These are phyloP conservation scores for Saccharum hybrid DNA, from an alignment of 202 grass and related monocot genomes.

Conservation along the genomic window DNA sequence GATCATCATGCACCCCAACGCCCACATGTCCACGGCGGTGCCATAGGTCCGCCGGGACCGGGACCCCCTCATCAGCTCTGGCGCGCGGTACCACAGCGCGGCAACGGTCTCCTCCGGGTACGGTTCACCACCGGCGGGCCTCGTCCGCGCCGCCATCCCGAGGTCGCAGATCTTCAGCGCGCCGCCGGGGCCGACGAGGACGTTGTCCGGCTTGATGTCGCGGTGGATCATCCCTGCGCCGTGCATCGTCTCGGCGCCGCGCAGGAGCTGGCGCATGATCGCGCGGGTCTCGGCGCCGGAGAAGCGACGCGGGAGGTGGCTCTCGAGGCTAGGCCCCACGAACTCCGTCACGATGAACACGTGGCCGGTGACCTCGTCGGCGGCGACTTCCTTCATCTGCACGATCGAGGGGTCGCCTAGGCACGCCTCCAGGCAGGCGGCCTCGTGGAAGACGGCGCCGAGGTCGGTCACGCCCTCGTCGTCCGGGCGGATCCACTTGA, in stretches of 20 bases:
- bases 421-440: conserved; percentile 16
- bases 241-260: conserved; percentile 23
- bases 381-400: conserved; percentile 31
- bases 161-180: conserved; percentile 54
- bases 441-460: conserved; percentile 11
- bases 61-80: conserved; percentile 18
- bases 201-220: conserved; percentile 45
- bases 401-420: conserved; percentile 35
- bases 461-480: background rate
- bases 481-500: conserved; percentile 15
- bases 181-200: conserved; percentile 11
- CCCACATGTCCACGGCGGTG: conserved; percentile 49
- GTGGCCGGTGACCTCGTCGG: background rate
- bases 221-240: conserved; percentile 23
- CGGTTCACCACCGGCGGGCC: background rate
- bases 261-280: conserved; percentile 32
- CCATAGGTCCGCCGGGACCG: background rate
- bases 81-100: conserved; percentile 42
- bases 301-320: background rate
- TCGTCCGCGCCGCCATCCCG: background rate
- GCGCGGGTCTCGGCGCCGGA: background rate
- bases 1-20: conserved; percentile 52
- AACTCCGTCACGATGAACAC: conserved; percentile 46
- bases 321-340: conserved; percentile 21
- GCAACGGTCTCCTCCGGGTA: background rate